Evolutionary conservation across 306 rosid species (phyloP), one percentile per base, ranked within the genome.

Genomic region (Phaseolus lunatus): DNA sequence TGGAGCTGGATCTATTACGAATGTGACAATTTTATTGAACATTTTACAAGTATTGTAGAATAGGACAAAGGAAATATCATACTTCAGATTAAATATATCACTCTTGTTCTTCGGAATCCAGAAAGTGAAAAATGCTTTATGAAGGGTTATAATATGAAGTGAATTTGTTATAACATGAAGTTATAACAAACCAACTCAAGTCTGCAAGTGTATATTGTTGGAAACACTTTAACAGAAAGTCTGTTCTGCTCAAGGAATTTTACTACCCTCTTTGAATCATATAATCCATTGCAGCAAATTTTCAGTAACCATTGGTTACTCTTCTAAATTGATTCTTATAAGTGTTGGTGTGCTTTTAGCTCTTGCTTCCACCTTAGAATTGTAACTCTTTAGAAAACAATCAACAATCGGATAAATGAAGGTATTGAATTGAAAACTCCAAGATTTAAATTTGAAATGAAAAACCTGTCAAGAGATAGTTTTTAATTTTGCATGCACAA

Each of bases 1-100:
- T 78, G 72, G 2, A 67, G 23, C 48, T 78, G 66, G 35, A 71
- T 37, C 33, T 22, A 33, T 44, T 62, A 9, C 3, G 7, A 67
- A 62, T 24, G n/a, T 31, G 68, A 58, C 15, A n/a, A 9, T 22
- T 50, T 85, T 10, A 37, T 41, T 68, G 33, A 23, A n/a, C 48
- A 67, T 67, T 52, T 62, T 26, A 24, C 31, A 45, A 23, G 59
- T 20, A 72, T 52, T 79, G 7, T 22, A 48, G 9, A 16, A 71
- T 61, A 49, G 66, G 18, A 12, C 16, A 71, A 23, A 11, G 3
- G 11, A 58, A 31, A 22, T 27, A 3, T 5, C 61, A 56, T 62
- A 16, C 64, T 70, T 56, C 22, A 33, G 24, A 23, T 23, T 65
- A 44, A 29, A 74, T 45, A 31, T 31, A 19, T 29, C 49, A n/a